Evolutionary conservation across 2,329 filamentous ascomycete genomes (phyloP).

Genomic region (Cylindrodendrum hubeiense): DNA sequence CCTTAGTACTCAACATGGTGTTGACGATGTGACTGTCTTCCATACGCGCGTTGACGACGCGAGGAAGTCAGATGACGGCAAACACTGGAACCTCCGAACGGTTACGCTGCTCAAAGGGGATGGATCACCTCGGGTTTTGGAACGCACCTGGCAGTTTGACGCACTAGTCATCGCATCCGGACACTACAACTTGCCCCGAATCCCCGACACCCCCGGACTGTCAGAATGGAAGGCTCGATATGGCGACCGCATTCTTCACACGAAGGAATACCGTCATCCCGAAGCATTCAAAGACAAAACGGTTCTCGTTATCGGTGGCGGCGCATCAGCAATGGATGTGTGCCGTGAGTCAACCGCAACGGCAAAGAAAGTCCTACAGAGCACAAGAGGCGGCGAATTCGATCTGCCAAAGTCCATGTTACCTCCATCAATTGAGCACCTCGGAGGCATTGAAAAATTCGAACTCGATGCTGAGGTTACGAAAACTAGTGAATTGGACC

Average conservation of each 20-base stretch:
- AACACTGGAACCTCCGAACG: slow-evolving; percentile 65
- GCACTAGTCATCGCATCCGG: slow-evolving; percentile 75
- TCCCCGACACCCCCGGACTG: slow-evolving; percentile 72
- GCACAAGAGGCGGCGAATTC: slow-evolving; percentile 68
- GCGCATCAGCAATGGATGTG: slow-evolving; percentile 58
- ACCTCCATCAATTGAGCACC: slow-evolving; percentile 63
- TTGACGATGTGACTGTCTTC: slow-evolving; percentile 64
- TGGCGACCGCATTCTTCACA: slow-evolving; percentile 70
- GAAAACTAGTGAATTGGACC: slow-evolving; percentile 8
- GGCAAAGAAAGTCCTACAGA: slow-evolving; percentile 59
- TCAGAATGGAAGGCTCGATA: slow-evolving; percentile 66
- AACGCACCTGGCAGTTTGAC: slow-evolving; percentile 64
- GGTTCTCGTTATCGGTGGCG: slow-evolving; percentile 66
- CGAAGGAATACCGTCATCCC: slow-evolving; percentile 78
- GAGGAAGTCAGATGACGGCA: slow-evolving; percentile 55
- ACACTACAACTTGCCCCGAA: slow-evolving; percentile 73
- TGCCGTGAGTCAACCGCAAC: slow-evolving; percentile 53
- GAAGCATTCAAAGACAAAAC: slow-evolving; percentile 67
- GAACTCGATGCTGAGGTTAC: slow-evolving; percentile 42
- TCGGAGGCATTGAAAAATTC: slow-evolving; percentile 65
- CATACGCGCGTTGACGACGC: slow-evolving; percentile 69
- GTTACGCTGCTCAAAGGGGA: slow-evolving; percentile 53
- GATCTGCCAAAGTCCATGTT: slow-evolving; percentile 68
- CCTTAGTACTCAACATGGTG: slow-evolving; percentile 63
- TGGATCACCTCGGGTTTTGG: slow-evolving; percentile 41